Conservation (phyloP, 768 basidiomycete species). For the Naganishia kalamii region DNA sequence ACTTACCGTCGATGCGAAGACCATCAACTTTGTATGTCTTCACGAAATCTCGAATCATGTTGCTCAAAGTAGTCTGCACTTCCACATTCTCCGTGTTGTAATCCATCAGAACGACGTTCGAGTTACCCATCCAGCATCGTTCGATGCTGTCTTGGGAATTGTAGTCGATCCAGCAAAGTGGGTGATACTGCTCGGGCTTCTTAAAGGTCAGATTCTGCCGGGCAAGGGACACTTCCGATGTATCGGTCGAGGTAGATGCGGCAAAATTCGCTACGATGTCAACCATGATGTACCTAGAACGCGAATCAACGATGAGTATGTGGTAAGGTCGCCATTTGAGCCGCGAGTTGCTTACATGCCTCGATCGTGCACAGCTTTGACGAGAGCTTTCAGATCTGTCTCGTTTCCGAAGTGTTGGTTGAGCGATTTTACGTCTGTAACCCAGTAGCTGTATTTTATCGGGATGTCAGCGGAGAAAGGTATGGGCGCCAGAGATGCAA, state of each 20-base stretch:
- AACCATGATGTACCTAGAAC: constrained; percentile 63
- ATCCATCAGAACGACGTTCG: constrained; percentile 67
- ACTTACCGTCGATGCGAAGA: constrained; percentile 50
- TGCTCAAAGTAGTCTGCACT: constrained; percentile 59
- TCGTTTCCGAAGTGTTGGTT: constrained; percentile 69
- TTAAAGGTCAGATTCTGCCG: constrained; percentile 33
- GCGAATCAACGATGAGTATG: background rate
- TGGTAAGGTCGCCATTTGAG: background rate
- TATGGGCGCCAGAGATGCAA: background rate
- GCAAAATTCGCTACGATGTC: constrained; percentile 81
- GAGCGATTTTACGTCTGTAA: constrained; percentile 55
- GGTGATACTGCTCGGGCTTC: constrained; percentile 58
- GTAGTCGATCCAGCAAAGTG: constrained; percentile 68
- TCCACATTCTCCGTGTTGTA: constrained; percentile 65
- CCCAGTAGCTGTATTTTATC: constrained; percentile 32
- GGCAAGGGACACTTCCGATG: constrained; percentile 16
- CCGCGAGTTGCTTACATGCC: constrained; percentile 52
- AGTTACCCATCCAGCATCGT: constrained; percentile 67
- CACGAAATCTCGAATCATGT: constrained; percentile 66
- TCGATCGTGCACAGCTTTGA: constrained; percentile 63
- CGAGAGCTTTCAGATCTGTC: constrained; percentile 65
- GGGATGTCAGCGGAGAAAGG: background rate
- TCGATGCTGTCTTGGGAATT: constrained; percentile 50
- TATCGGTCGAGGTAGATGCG: constrained; percentile 47
- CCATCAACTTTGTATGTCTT: constrained; percentile 70